Conservation (phyloP, 2,329 filamentous ascomycete genomes). For the Fusarium torreyae region DNA sequence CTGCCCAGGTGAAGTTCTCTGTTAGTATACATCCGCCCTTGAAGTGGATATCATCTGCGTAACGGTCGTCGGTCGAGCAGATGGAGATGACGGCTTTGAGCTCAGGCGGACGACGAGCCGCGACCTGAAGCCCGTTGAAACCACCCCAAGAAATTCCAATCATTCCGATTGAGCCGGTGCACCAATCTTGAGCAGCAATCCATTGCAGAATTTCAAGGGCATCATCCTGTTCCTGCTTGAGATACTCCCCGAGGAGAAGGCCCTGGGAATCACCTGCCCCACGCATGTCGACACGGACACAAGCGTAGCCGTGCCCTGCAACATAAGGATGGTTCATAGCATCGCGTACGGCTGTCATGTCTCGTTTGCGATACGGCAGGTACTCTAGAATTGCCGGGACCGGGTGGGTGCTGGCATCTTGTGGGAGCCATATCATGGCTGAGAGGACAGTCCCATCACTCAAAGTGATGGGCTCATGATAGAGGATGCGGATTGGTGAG, state of each 20-base stretch:
- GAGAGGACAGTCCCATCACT: conserved; percentile 13
- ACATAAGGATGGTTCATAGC: conserved; percentile 20
- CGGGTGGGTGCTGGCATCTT: conserved; percentile 4
- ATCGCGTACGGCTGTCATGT: conserved; percentile 8
- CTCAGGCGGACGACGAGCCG: background rate
- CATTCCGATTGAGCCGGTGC: conserved; percentile 16
- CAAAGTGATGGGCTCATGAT: conserved; percentile 11
- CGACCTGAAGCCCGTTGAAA: conserved; percentile 17
- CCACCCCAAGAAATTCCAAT: conserved; percentile 21
- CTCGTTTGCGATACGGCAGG: conserved; percentile 8
- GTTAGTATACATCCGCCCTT: conserved; percentile 20
- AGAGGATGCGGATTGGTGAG: conserved; percentile 2
- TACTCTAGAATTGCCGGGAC: conserved; percentile 20
- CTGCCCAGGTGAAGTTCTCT: conserved; percentile 14
- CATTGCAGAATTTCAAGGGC: conserved; percentile 4
- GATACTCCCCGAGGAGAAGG: conserved; percentile 2
- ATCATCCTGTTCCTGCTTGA: conserved; percentile 13
- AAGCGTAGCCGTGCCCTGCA: conserved; percentile 5
- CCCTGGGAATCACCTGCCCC: conserved; percentile 20
- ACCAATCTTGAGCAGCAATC: conserved; percentile 9
- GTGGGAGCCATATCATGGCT: conserved; percentile 14
- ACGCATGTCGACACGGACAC: conserved; percentile 8
- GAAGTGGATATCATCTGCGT: conserved; percentile 19
- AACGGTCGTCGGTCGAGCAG: conserved; percentile 11
- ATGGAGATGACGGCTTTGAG: conserved; percentile 17